phyloP scores from a whole-genome alignment of 192 early-diverging fungal species.

The Umbelopsis sp. region DNA sequence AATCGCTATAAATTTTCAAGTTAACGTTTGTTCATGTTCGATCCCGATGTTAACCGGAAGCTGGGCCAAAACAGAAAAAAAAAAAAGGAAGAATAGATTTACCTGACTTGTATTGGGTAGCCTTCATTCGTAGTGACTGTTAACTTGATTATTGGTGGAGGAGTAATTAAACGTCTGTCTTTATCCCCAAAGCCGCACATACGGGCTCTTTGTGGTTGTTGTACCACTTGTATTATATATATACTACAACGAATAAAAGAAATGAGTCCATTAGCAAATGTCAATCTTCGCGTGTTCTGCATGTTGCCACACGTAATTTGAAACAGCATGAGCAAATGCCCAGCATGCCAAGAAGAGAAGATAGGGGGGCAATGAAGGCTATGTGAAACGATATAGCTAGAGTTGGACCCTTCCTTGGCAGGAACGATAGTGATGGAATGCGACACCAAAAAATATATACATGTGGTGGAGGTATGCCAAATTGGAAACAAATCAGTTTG shows the following conservation, averaged over 20 bases:
- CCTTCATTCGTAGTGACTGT: slow-evolving; percentile 56
- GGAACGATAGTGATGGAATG: not conserved
- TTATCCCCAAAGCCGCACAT: slow-evolving; percentile 84
- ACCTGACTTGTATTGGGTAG: not conserved
- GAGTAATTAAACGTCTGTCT: slow-evolving; percentile 69
- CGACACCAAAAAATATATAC: not conserved
- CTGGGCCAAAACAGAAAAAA: not conserved
- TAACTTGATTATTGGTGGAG: slow-evolving; percentile 68
- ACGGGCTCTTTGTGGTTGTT: slow-evolving; percentile 71
- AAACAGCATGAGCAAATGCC: not conserved
- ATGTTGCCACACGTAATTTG: no score
- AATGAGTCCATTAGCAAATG: not conserved
- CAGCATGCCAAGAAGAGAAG: not conserved
- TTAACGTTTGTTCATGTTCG: not conserved
- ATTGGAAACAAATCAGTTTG: not conserved
- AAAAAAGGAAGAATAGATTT: not conserved
- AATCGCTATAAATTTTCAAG: slow-evolving; percentile 25
- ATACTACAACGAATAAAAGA: slow-evolving; percentile 25
- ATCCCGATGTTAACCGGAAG: not conserved
- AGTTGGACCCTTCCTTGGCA: no score
- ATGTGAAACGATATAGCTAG: no score
- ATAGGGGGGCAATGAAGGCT: no score
- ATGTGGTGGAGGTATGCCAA: not conserved
- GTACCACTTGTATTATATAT: slow-evolving; percentile 62
- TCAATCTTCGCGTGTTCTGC: not conserved